These are phyloP conservation scores for Phytopythium montanum DNA, from an alignment of 352 stramenopile genomes.

Conservation along the genomic window DNA sequence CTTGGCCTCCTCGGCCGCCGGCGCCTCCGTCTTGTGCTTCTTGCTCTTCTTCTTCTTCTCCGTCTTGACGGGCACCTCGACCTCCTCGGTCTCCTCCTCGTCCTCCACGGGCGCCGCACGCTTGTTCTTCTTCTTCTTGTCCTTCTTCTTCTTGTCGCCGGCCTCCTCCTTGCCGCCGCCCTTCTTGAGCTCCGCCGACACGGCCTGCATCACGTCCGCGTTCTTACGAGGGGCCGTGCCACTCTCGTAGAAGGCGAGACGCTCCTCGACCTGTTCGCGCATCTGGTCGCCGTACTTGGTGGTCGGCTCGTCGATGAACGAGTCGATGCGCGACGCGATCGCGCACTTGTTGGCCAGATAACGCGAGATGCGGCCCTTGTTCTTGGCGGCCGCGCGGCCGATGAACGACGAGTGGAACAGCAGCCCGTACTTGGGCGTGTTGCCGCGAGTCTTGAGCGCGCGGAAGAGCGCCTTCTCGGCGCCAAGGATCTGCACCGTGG, in stretches of 20 bases:
- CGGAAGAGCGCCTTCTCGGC: constrained; percentile 99
- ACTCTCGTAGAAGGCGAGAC: constrained; percentile 99
- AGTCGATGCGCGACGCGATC: constrained; percentile 99
- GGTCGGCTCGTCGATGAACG: constrained; percentile 95
- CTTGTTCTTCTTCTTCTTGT: constrained; percentile 87
- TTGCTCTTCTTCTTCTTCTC: constrained; percentile 40
- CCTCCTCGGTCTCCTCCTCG: constrained; percentile 55
- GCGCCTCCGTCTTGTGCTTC: constrained; percentile 28
- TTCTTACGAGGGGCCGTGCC: constrained; percentile 98
- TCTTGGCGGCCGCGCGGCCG: constrained; percentile 97
- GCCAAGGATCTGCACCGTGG: constrained; percentile 99
- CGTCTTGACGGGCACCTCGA: constrained; percentile 57
- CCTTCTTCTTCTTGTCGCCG: constrained; percentile 68
- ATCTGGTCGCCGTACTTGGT: constrained; percentile 99
- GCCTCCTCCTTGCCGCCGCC: constrained; percentile 41
- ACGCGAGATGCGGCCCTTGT: constrained; percentile 99
- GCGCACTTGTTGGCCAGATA: constrained; percentile 99
- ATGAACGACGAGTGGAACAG: constrained; percentile 99
- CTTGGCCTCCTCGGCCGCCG: constrained; percentile 14
- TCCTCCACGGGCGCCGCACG: constrained; percentile 54
- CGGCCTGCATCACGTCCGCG: constrained; percentile 98
- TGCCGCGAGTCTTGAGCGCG: constrained; percentile 99
- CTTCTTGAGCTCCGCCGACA: constrained; percentile 89
- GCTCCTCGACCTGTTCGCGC: constrained; percentile 98
- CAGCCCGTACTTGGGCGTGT: constrained; percentile 99